A percentile compares a stretch with the other conserved stretches of the same genome.
Evolutionary conservation across 2,329 filamentous ascomycete genomes (phyloP).

Genomic region (Aspergillus pseudoglaucus): DNA sequence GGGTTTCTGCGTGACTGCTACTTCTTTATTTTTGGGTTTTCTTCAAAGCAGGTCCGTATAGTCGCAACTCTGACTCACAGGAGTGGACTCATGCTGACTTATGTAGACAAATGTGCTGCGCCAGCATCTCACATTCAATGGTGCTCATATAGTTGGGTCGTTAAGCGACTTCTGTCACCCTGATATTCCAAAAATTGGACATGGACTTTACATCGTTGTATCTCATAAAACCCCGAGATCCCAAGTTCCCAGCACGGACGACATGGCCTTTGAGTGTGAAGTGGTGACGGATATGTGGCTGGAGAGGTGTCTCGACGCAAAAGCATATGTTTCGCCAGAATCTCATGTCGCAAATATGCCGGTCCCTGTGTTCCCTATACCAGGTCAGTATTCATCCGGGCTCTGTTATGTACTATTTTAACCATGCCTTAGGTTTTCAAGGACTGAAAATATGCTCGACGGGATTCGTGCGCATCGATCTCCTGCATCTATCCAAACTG

Average conservation of each 20-base stretch:
- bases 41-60: slow-evolving; percentile 44
- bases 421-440: slow-evolving; percentile 50
- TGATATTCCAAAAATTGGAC: slow-evolving; percentile 27
- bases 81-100: background rate
- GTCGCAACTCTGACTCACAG: background rate
- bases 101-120: slow-evolving; percentile 30
- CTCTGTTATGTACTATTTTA: slow-evolving; percentile 2
- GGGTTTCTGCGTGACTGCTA: slow-evolving; percentile 50
- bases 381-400: slow-evolving; percentile 30
- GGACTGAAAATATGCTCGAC: slow-evolving; percentile 71
- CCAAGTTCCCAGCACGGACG: slow-evolving; percentile 32
- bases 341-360: slow-evolving; percentile 70
- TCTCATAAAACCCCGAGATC: slow-evolving; percentile 30
- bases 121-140: slow-evolving; percentile 36
- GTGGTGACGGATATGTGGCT: slow-evolving; percentile 87
- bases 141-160: slow-evolving; percentile 32
- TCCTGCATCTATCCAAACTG: slow-evolving; percentile 74
- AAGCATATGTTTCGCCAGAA: slow-evolving; percentile 61
- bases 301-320: slow-evolving; percentile 77
- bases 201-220: slow-evolving; percentile 34
- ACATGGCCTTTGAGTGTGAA: slow-evolving; percentile 38
- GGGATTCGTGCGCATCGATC: slow-evolving; percentile 74
- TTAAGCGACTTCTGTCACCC: slow-evolving; percentile 28
- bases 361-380: slow-evolving; percentile 63
- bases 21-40: slow-evolving; percentile 58